A percentile compares a stretch with the other conserved stretches of the same genome.
These are phyloP conservation scores for Podospora australis DNA, from an alignment of 495 filamentous ascomycete species.

Conservation along the genomic window DNA sequence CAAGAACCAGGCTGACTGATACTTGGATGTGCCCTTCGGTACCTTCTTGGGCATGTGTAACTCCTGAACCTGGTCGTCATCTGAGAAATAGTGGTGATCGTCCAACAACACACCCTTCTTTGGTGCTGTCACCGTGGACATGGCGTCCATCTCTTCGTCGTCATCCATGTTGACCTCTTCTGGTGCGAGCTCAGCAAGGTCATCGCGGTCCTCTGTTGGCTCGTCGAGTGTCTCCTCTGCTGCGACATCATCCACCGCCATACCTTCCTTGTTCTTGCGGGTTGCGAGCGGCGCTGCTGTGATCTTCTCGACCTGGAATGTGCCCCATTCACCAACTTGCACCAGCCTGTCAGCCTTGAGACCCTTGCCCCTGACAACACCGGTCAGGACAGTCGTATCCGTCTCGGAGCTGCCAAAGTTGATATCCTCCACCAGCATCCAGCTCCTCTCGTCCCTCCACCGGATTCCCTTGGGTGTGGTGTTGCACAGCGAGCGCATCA, in stretches of 20 bases:
- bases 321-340: constrained; percentile 89
- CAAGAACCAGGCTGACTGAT: constrained; percentile 90
- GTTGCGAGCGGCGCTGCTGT: constrained; percentile 57
- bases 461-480: constrained; percentile 82
- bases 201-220: constrained; percentile 73
- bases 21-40: constrained; percentile 85
- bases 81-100: constrained; percentile 96
- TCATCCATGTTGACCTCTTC: constrained; percentile 78
- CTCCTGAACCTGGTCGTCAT: constrained; percentile 54
- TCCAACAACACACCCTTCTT: constrained; percentile 82
- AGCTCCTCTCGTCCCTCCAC: constrained; percentile 91
- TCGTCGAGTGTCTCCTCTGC: constrained; percentile 51
- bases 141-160: constrained; percentile 45
- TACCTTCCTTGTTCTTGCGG: constrained; percentile 54
- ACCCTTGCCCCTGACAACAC: constrained; percentile 77
- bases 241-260: constrained; percentile 57
- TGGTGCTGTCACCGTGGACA: constrained; percentile 38
- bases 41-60: constrained; percentile 58
- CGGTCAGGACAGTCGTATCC: constrained; percentile 66
- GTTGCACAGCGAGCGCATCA: constrained; percentile 84
- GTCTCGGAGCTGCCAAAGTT: constrained; percentile 53
- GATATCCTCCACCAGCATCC: constrained; percentile 85
- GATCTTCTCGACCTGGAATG: constrained; percentile 89
- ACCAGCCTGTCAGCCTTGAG: constrained; percentile 85
- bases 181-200: constrained; percentile 68